A percentile compares a stretch with the other conserved stretches of the same genome.
These are phyloP conservation scores for Candida boidinii DNA, from an alignment of 805 yeast species.

Conservation along the genomic window DNA sequence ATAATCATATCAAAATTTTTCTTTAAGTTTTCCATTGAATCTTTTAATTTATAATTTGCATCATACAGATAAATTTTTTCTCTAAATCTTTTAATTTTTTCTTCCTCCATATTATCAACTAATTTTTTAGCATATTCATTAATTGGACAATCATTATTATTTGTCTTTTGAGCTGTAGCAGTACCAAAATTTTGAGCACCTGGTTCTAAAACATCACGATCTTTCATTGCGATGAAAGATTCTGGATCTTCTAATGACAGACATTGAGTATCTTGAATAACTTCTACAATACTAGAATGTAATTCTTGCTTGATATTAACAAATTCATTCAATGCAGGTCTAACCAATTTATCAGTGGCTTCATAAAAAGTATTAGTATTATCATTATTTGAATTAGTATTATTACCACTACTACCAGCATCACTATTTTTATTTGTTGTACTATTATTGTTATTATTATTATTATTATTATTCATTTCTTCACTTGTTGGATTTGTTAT, in stretches of 20 bases:
- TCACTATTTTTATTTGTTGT: no score
- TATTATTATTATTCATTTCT: no score
- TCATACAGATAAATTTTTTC: slow-evolving; percentile 24
- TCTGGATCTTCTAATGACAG: slow-evolving; percentile 70
- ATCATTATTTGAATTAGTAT: no score
- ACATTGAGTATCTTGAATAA: slow-evolving; percentile 61
- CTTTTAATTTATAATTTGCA: slow-evolving; percentile 23
- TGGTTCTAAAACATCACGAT: slow-evolving; percentile 44
- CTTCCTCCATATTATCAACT: slow-evolving; percentile 33
- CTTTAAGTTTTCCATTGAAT: slow-evolving; percentile 28
- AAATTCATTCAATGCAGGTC: slow-evolving; percentile 58
- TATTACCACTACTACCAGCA: no score
- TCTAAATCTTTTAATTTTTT: slow-evolving; percentile 22
- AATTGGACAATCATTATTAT: slow-evolving; percentile 28
- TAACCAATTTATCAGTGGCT: slow-evolving; percentile 21
- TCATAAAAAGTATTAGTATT: slow-evolving; percentile 22
- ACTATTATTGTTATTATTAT: no score
- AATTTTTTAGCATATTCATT: slow-evolving; percentile 44
- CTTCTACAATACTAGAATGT: slow-evolving; percentile 49
- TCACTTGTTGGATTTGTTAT: no score
- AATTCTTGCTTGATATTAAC: slow-evolving; percentile 65
- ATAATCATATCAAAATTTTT: slow-evolving; percentile 28
- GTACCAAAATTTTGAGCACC: no score
- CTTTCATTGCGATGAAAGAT: slow-evolving; percentile 54
- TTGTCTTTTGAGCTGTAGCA: slow-evolving; percentile 31